Percentiles rank a stretch among this genome's conserved stretches.
Conservation (phyloP, 805 yeast species). For the Sugiyamaella americana region DNA sequence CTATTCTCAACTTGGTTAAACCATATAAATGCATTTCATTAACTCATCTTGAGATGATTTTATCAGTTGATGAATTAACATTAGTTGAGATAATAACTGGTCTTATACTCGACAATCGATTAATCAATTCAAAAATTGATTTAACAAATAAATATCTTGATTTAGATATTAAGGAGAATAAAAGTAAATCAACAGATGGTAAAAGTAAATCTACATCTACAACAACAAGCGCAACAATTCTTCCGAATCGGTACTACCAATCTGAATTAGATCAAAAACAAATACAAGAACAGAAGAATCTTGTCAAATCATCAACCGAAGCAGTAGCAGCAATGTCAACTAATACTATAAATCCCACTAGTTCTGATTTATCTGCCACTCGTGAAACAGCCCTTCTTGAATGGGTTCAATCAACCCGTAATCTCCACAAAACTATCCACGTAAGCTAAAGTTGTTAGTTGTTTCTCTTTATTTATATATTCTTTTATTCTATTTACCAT, state of each 20-base stretch:
- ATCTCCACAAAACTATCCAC: too few species aligned
- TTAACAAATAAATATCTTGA: constrained; percentile 12
- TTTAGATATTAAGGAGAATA: background rate
- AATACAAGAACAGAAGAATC: constrained; percentile 13
- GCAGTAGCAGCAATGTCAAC: too few species aligned
- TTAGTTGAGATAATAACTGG: constrained; percentile 21
- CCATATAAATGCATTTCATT: constrained; percentile 30
- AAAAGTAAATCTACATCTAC: background rate
- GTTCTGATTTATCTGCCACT: too few species aligned
- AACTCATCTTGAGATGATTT: constrained; percentile 22
- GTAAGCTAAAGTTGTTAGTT: too few species aligned
- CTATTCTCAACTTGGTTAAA: constrained; percentile 25
- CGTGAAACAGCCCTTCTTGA: too few species aligned
- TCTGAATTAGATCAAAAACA: constrained; percentile 7
- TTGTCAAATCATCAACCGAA: background rate
- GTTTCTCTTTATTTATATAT: too few species aligned
- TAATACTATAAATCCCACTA: too few species aligned
- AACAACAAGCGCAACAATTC: background rate
- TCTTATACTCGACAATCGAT: constrained; percentile 28
- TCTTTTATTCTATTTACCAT: too few species aligned
- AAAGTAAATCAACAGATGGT: background rate
- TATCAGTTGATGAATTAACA: constrained; percentile 18
- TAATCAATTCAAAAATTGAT: constrained; percentile 28
- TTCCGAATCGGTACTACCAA: constrained; percentile 13
- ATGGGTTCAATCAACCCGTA: too few species aligned